Percentiles rank a stretch among this genome's conserved stretches.
phyloP scores from a whole-genome alignment of 2,329 filamentous ascomycete species.

The Sporothrix dimorphospora region DNA sequence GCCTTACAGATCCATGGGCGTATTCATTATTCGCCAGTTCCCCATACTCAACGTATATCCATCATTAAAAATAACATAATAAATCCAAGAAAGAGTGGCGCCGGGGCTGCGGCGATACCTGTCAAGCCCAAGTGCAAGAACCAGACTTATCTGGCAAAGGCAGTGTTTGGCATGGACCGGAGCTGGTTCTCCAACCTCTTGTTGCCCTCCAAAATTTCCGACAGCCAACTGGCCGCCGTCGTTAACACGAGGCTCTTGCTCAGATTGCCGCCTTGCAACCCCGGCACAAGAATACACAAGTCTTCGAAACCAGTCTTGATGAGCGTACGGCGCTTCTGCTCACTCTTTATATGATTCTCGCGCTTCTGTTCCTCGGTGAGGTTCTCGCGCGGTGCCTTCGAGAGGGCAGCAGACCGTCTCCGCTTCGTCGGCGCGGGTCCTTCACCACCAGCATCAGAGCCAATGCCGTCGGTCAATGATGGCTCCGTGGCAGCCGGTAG shows the following conservation, averaged over 20 bases:
- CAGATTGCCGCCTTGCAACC: conserved; percentile 71
- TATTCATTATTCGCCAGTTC: not conserved
- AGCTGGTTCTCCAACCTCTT: conserved; percentile 59
- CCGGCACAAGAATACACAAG: conserved; percentile 75
- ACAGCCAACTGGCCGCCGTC: conserved; percentile 77
- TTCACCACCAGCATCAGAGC: not conserved
- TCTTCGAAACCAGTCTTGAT: conserved; percentile 85
- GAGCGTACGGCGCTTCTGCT: conserved; percentile 81
- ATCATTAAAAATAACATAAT: not conserved
- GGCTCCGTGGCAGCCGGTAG: not conserved
- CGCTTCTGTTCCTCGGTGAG: conserved; percentile 80
- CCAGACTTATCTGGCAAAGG: not conserved
- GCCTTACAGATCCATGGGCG: not conserved
- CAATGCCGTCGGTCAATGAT: not conserved
- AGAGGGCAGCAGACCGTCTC: conserved; percentile 28
- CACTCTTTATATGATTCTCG: conserved; percentile 83
- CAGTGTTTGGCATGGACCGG: conserved; percentile 39
- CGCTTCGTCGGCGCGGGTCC: not conserved
- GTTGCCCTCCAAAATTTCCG: conserved; percentile 72
- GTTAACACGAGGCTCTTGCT: conserved; percentile 81
- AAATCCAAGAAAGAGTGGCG: not conserved
- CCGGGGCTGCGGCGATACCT: not conserved
- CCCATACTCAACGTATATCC: not conserved
- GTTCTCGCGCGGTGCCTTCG: conserved; percentile 65
- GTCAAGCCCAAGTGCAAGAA: not conserved